Conservation (phyloP, 768 basidiomycete species). For the Calocera viscosa region DNA sequence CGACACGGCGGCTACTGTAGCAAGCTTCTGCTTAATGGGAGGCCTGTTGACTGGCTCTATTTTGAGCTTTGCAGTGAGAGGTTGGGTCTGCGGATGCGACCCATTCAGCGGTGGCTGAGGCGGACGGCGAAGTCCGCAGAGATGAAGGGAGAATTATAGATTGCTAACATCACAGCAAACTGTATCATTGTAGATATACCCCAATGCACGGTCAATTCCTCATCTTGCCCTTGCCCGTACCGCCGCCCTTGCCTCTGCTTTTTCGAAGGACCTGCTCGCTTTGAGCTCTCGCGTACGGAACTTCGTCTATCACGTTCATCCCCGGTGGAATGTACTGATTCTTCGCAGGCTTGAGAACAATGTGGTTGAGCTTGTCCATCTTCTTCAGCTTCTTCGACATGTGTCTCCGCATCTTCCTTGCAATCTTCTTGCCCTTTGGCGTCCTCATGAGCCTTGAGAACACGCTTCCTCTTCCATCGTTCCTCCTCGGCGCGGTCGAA, state of each 20-base stretch:
- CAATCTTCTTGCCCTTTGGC: conserved; percentile 37
- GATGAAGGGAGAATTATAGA: neutral
- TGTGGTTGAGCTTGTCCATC: conserved; percentile 42
- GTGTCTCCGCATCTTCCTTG: conserved; percentile 33
- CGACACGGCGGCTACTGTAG: conserved; percentile 72
- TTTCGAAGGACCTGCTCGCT: neutral
- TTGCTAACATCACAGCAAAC: neutral
- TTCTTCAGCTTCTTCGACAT: conserved; percentile 18
- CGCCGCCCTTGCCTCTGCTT: neutral
- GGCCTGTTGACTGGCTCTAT: conserved; percentile 67
- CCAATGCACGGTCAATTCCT: neutral
- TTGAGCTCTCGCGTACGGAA: neutral
- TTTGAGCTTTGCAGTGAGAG: conserved; percentile 67
- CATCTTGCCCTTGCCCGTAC: neutral
- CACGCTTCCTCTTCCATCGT: conserved; percentile 44
- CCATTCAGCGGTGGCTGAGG: conserved; percentile 36
- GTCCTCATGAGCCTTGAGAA: conserved; percentile 22
- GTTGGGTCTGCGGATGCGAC: conserved; percentile 55
- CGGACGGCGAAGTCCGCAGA: neutral
- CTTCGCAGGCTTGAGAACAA: conserved; percentile 40
- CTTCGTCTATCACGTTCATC: neutral
- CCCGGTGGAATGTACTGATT: conserved; percentile 47
- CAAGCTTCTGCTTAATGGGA: conserved; percentile 62
- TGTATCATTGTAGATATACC: conserved; percentile 1
- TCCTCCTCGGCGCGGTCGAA: conserved; percentile 50